Percentiles rank a stretch among this genome's conserved stretches.
phyloP scores from a whole-genome alignment of 23 red algal genomes.

The Gracilaria caudata region DNA sequence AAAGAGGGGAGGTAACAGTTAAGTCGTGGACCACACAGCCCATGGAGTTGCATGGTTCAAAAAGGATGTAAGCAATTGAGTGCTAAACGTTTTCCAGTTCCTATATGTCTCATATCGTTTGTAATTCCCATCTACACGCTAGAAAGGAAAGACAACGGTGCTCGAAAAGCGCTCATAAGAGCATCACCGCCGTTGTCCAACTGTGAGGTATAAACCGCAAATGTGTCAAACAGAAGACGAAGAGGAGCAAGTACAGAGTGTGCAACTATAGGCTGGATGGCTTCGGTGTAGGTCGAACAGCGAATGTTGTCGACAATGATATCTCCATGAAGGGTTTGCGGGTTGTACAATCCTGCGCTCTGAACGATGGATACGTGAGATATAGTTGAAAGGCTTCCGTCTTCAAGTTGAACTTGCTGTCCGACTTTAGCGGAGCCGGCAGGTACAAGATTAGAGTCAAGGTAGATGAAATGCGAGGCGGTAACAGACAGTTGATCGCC shows the following conservation, averaged over 20 bases:
- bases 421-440: slow-evolving; percentile 52
- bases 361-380: slow-evolving; percentile 32
- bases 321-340: slow-evolving; percentile 45
- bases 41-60: not conserved
- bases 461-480: slow-evolving; percentile 73
- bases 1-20: not conserved
- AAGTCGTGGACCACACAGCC: not conserved
- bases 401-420: slow-evolving; percentile 35
- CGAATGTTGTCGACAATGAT: slow-evolving; percentile 52
- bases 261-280: slow-evolving; percentile 44
- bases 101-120: not conserved
- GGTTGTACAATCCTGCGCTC: slow-evolving; percentile 40
- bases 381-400: slow-evolving; percentile 32
- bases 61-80: not conserved
- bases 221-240: slow-evolving; percentile 34
- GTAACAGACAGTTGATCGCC: slow-evolving; percentile 53
- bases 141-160: not conserved
- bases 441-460: slow-evolving; percentile 37
- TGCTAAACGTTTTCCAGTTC: not conserved
- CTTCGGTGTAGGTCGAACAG: slow-evolving; percentile 40
- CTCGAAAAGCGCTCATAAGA: not conserved
- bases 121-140: not conserved
- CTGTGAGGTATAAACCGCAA: slow-evolving; percentile 22
- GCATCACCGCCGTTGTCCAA: slow-evolving; percentile 55
- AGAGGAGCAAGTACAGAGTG: slow-evolving; percentile 64